phyloP scores from a whole-genome alignment of 179 eudicot species.

The Camellia oleifera region DNA sequence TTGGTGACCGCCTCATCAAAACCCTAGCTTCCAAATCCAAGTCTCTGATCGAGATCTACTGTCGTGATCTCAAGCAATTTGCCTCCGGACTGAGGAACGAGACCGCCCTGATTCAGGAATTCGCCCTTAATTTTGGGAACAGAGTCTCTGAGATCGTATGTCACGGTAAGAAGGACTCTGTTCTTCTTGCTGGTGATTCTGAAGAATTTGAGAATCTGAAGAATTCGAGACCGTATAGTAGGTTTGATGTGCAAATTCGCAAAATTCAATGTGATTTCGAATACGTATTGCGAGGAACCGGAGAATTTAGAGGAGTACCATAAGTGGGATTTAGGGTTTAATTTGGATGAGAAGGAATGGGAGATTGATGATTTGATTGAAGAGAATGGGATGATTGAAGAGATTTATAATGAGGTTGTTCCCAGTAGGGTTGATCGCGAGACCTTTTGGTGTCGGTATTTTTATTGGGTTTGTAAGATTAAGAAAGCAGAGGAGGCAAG shows the following conservation, averaged over 20 bases:
- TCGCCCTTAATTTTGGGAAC: conserved; percentile 49
- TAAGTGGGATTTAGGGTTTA: conserved; percentile 65
- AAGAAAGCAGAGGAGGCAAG: conserved; percentile 52
- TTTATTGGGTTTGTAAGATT: conserved; percentile 46
- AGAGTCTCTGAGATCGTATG: conserved; percentile 55
- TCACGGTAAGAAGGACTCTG: conserved; percentile 45
- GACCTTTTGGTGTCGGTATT: conserved; percentile 51
- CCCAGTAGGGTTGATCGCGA: conserved; percentile 36
- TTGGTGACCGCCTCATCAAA: conserved; percentile 38
- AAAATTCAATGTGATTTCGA: conserved; percentile 51
- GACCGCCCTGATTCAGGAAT: conserved; percentile 48
- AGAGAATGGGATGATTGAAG: conserved; percentile 45
- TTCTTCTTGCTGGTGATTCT: conserved; percentile 25
- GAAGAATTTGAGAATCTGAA: conserved; percentile 7
- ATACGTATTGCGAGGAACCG: conserved; percentile 49
- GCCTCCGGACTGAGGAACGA: conserved; percentile 59
- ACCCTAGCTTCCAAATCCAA: conserved; percentile 55
- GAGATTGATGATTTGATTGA: conserved; percentile 50
- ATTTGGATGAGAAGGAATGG: conserved; percentile 37
- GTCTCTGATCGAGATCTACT: conserved; percentile 65
- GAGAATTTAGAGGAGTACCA: conserved; percentile 54
- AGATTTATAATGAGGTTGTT: conserved; percentile 40
- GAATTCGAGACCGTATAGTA: conserved; percentile 41
- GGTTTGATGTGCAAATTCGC: conserved; percentile 59
- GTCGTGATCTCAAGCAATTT: conserved; percentile 70